A percentile compares a stretch with the other conserved stretches of the same genome.
Conservation (phyloP, 352 stramenopile species). For the Pythium plurisporium region DNA sequence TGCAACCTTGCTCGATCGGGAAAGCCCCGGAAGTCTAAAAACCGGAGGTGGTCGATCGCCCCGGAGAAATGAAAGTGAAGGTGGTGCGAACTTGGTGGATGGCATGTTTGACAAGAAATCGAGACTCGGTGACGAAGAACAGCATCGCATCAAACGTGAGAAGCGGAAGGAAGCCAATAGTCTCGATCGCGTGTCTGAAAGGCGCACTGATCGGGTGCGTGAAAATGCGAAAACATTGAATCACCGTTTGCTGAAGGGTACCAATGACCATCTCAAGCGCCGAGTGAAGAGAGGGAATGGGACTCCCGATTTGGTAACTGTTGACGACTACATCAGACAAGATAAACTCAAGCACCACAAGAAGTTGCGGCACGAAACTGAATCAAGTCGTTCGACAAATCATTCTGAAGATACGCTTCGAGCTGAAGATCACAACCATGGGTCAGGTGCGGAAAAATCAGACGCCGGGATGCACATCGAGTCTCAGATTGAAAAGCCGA, state of each 20-base stretch:
- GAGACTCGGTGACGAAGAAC: too few species aligned
- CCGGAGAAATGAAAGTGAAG: neutral
- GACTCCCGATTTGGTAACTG: neutral
- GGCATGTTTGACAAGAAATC: neutral
- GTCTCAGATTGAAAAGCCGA: too few species aligned
- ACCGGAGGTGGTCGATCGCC: neutral
- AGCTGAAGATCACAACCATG: neutral
- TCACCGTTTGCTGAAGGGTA: neutral
- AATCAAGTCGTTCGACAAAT: neutral
- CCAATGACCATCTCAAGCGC: neutral
- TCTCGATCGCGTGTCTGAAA: too few species aligned
- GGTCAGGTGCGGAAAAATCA: neutral
- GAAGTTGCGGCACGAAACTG: neutral
- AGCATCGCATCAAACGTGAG: neutral
- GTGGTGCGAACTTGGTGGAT: too few species aligned
- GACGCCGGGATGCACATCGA: neutral
- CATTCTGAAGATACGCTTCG: neutral
- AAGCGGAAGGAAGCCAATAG: neutral
- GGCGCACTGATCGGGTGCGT: neutral
- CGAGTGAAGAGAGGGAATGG: conserved; percentile 4
- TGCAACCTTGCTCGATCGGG: neutral
- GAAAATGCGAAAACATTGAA: neutral
- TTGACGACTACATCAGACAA: conserved; percentile 18
- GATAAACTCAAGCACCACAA: neutral
- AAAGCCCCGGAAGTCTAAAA: neutral